Base-by-base conservation (phyloP, 1,284 basidiomycete genomes). In the Ceratobasidium sp. region DNA sequence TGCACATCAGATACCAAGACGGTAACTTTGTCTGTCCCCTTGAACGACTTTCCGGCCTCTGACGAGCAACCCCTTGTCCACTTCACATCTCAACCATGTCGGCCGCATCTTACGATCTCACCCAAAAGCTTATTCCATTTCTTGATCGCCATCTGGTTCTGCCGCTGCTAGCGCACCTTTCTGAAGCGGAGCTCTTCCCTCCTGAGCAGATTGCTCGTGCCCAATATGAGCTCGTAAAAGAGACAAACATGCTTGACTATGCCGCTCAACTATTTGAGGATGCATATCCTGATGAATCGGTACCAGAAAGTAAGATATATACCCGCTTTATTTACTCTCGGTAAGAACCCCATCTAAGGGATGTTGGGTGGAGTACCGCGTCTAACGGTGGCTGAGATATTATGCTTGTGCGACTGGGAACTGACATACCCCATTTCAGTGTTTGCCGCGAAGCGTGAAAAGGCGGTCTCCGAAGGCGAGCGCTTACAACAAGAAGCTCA, bases 221-320 rank as follows among this genome's bases (percentile, higher is more conserved):
- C 28, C 96, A 96, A 86, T 98, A 98, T 94, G 97, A 99, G 84
- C 92, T 99, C 77, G 95, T 96, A 78, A 97, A 96, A 85, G 94
- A 93, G 81, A 99, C 96, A 69, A 97, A 98, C 86, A 97, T 98
- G 96, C 92, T 97, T 79, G 95, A 96, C 85, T 98, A 96, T 83
- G 91, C 94, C 56, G 89, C 93, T 79, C 89, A 89, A 81, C 86
- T 97, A 81, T 96, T 96, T 83, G 87, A 92, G 83, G 91, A 94
- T 86, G 87, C 95, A 54, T 86, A 93, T 83, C 92, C 93, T 0
- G 91, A 91, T 78, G 86, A 94, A 79, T 86, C 90, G 80, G 85
- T 91, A 46, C 92, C 93, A 13, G 83, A 87, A 84, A 93, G 93
- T 93, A 81, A 78, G 88, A 83, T 23, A 79, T 17, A 28, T 33